Evolutionary conservation across 495 filamentous ascomycete species (phyloP).

Genomic region (Achaetomiella virescens): DNA sequence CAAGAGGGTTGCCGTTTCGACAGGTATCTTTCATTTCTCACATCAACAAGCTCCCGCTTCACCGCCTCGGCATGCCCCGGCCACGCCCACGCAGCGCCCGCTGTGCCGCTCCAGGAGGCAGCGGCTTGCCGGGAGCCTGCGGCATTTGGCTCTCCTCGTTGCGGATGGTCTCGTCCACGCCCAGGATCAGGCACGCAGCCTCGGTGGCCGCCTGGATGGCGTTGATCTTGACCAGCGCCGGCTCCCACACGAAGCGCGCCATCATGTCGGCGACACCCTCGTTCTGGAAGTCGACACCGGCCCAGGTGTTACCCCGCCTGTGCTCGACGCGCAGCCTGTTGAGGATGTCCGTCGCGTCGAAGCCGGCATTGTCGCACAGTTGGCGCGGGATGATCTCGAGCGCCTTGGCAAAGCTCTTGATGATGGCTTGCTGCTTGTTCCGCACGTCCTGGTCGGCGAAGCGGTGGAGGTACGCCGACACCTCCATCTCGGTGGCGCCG

Average conservation of each 20-base stretch:
- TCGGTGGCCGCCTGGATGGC: constrained; percentile 94
- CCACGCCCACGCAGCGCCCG: constrained; percentile 81
- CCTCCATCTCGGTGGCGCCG: constrained; percentile 93
- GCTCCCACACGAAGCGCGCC: constrained; percentile 94
- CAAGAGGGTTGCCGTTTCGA: not conserved
- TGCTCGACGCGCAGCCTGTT: constrained; percentile 94
- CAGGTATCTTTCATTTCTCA: constrained; percentile 16
- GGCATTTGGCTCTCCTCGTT: constrained; percentile 86
- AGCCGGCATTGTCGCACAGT: constrained; percentile 96
- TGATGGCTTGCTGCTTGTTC: constrained; percentile 92
- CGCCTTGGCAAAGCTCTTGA: constrained; percentile 96
- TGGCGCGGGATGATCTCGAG: constrained; percentile 95
- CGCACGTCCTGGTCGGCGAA: constrained; percentile 88
- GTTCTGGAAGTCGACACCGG: constrained; percentile 88
- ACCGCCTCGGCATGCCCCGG: constrained; percentile 85
- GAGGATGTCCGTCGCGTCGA: constrained; percentile 95
- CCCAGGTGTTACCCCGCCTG: constrained; percentile 83
- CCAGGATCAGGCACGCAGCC: constrained; percentile 88
- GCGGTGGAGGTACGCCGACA: constrained; percentile 84
- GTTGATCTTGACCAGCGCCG: constrained; percentile 91
- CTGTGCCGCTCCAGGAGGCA: constrained; percentile 91
- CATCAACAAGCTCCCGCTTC: constrained; percentile 20
- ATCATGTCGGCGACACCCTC: constrained; percentile 92
- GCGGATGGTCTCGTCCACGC: constrained; percentile 95
- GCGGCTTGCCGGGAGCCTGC: constrained; percentile 66